Evolutionary conservation across 768 basidiomycete genomes (phyloP), one percentile per base, ranked within the genome.

Genomic region (Phylloporus arenicola): DNA sequence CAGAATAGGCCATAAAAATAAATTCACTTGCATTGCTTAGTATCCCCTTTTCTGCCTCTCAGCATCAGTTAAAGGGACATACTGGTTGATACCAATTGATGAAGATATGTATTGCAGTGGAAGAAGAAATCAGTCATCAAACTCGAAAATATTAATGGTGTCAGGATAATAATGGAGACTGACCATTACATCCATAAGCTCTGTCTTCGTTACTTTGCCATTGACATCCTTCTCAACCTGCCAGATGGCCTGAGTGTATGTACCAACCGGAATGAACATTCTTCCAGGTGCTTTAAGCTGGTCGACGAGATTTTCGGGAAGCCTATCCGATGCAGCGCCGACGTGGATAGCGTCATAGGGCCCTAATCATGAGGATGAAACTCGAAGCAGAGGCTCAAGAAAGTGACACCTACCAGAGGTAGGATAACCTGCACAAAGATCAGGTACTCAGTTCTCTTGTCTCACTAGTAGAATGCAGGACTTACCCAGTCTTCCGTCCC

Each of bases 251-350:
- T 88, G 83, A 13, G 56, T 57, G 13, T 67, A 59, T 1, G 72
- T 75, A 3, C 93, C 94, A 13, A 97, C 85, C 2, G 94, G 94
- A 46, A 97, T 90, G 71, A 97, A 94, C 86, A 97, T 92, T 46
- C 83, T 72, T 14, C 88, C 88, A 0, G 86, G 86, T 2, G 67
- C 64, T 24, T 83, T 83, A 3, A 92, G 81, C 60, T 95, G 93
- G 13, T 87, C 81, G 25, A 97, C 66, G 1, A 98, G 78, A 0
- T 75, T 66, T 19, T 77, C 65, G 0, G 94, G 93, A 13, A 92
- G 68, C 0, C 61, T 74, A 0, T 89, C 86, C 0, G 94, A 84
- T 0, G 95, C 94, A 0, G 95, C 95, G 4, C 95, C 95, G 33
- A 97, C 94, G 57, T 98, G 94, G 44, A 97, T 96, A 0, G 82